Evolutionary conservation across 1,284 basidiomycete species (phyloP).

Genomic region (Ceratobasidium theobromae): DNA sequence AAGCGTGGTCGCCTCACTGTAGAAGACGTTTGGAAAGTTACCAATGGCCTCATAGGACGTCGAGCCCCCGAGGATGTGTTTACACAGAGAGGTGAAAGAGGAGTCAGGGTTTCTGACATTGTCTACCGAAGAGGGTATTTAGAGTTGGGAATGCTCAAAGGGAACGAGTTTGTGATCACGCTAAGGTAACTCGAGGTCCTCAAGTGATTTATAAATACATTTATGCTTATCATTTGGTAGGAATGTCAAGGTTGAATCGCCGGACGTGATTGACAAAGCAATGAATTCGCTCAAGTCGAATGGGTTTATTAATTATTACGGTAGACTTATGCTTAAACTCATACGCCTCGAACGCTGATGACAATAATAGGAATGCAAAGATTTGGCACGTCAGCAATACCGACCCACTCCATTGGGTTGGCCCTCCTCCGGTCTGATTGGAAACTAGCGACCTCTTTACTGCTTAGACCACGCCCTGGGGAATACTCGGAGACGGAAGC

Average conservation of each 20-base stretch:
- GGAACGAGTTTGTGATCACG: constrained; percentile 94
- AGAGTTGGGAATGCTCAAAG: constrained; percentile 92
- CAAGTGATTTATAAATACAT: constrained; percentile 11
- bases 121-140: constrained; percentile 78
- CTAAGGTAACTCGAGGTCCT: constrained; percentile 62
- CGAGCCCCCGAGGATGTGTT: constrained; percentile 60
- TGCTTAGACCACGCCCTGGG: constrained; percentile 79
- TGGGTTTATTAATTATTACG: constrained; percentile 99
- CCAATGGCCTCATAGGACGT: constrained; percentile 66
- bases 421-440: constrained; percentile 87
- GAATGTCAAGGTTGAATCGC: constrained; percentile 76
- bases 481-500: constrained; percentile 85
- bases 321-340: constrained; percentile 46
- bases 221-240: constrained; percentile 47
- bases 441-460: constrained; percentile 81
- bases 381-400: constrained; percentile 94
- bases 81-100: constrained; percentile 80
- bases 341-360: not conserved
- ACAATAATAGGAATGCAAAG: constrained; percentile 84
- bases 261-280: constrained; percentile 70
- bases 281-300: constrained; percentile 79
- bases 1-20: constrained; percentile 73
- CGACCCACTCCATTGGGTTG: constrained; percentile 89
- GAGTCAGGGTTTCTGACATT: constrained; percentile 86
- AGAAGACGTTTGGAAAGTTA: constrained; percentile 80